A percentile compares a stretch with the other conserved stretches of the same genome.
These are phyloP conservation scores for Podospora pseudocomata DNA, from an alignment of 495 filamentous ascomycete species.

Conservation along the genomic window DNA sequence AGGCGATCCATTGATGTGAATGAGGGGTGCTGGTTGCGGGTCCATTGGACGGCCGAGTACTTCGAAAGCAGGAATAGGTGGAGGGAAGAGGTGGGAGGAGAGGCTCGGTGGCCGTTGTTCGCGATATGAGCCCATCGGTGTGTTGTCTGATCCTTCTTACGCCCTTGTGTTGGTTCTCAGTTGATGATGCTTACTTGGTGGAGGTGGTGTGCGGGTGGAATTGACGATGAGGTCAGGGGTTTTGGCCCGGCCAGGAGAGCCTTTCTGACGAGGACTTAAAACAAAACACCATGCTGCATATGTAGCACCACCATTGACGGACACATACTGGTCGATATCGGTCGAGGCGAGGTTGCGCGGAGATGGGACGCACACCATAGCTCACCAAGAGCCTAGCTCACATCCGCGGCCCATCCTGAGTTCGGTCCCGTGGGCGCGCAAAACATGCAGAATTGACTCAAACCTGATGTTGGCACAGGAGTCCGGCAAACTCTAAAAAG, in stretches of 20 bases:
- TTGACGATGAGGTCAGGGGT: background rate
- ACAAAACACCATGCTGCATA: background rate
- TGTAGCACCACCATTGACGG: background rate
- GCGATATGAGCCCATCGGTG: slow-evolving; percentile 7
- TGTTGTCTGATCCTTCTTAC: background rate
- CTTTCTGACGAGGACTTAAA: background rate
- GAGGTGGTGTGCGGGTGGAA: background rate
- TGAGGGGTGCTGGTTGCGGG: slow-evolving; percentile 25
- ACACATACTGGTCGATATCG: background rate
- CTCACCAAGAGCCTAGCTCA: background rate
- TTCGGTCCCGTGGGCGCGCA: background rate
- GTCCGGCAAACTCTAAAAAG: slow-evolving; percentile 6
- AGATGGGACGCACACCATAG: background rate
- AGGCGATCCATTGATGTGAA: slow-evolving; percentile 32
- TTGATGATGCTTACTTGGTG: background rate
- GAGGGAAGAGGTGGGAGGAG: slow-evolving; percentile 3
- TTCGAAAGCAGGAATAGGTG: slow-evolving; percentile 3
- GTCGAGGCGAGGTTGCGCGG: background rate
- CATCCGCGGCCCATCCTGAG: background rate
- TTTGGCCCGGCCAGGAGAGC: background rate
- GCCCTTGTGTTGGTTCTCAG: background rate
- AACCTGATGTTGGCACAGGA: slow-evolving; percentile 2
- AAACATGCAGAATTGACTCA: slow-evolving; percentile 4
- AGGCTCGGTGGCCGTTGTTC: slow-evolving; percentile 1
- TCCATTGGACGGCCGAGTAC: slow-evolving; percentile 22